Percentiles rank a stretch among this genome's conserved stretches.
phyloP scores from a whole-genome alignment of 2,329 filamentous ascomycete genomes.

The Beauveria sp. region DNA sequence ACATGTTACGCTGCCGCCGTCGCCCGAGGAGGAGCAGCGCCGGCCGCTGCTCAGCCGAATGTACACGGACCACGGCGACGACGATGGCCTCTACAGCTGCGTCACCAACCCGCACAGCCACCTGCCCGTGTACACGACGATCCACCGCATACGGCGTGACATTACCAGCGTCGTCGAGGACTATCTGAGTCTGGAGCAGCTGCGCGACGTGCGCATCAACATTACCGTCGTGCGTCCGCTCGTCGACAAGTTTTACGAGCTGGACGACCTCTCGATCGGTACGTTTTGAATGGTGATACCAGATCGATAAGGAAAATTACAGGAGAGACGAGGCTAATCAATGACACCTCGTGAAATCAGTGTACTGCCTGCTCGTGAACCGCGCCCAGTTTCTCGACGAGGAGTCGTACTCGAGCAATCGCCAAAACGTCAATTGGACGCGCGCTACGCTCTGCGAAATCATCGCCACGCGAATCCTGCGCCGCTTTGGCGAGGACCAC shows the following conservation, averaged over 20 bases:
- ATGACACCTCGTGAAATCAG: conserved; percentile 27
- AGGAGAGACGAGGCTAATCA: neutral
- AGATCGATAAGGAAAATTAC: neutral
- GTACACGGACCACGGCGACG: conserved; percentile 22
- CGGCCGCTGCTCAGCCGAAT: conserved; percentile 28
- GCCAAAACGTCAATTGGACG: conserved; percentile 74
- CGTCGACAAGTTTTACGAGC: conserved; percentile 75
- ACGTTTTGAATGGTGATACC: conserved; percentile 18
- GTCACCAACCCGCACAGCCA: conserved; percentile 50
- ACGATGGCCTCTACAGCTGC: conserved; percentile 42
- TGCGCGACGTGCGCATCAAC: conserved; percentile 76
- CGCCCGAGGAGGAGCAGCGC: conserved; percentile 25
- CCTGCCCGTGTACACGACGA: conserved; percentile 69
- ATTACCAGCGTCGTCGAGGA: conserved; percentile 56
- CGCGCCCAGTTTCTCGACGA: conserved; percentile 72
- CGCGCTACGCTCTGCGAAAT: conserved; percentile 74
- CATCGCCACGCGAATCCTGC: conserved; percentile 68
- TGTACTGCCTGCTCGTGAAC: conserved; percentile 80
- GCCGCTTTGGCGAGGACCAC: conserved; percentile 72
- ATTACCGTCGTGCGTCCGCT: conserved; percentile 70
- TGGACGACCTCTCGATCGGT: conserved; percentile 73
- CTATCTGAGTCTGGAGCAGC: conserved; percentile 62
- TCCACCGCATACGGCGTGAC: conserved; percentile 62
- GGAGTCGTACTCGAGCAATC: conserved; percentile 66
- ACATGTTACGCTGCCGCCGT: conserved; percentile 24